Base-by-base conservation (phyloP, 2,329 filamentous ascomycete genomes). In the Colletotrichum euphorbiae region DNA sequence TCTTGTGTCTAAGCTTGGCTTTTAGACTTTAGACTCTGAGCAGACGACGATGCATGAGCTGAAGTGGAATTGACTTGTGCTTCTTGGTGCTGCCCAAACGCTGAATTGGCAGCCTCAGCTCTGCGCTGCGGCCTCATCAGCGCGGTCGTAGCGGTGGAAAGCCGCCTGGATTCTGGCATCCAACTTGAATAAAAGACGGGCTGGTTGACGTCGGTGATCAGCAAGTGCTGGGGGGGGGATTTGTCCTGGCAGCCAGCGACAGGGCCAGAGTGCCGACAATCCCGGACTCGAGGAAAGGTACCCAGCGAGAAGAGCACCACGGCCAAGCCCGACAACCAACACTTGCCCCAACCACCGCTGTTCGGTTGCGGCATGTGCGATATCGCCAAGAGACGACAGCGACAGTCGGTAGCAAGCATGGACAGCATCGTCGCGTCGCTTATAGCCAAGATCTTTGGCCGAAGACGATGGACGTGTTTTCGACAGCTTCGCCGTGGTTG, bases 171-270 rank as follows among this genome's bases (percentile, higher is more conserved):
- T n/a, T n/a, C n/a, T n/a, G n/a, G n/a, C n/a, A 62, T 38, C 24
- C 38, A n/a, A n/a, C 11, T 38, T 57, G 42, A 31, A 55, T 42
- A 50, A 61, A 45, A 51, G 12, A 28, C 33, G 67, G 63, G 63
- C 50, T 45, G 38, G 55, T 45, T 69, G 67, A 69, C 67, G 67
- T 69, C 62, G 67, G 17, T 67, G 56, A 67, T 69, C 67, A 57
- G 38, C 62, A 43, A 13, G 24, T 21, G 31, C 62, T 33, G 55
- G 62, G 65, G 50, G 52, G 48, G 24, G n/a, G n/a, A n/a, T n/a
- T n/a, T n/a, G n/a, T n/a, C 42, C 51, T 51, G 24, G 56, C 6
- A 45, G 42, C 15, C 48, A 57, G 42, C 43, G 28, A 57, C 55
- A 61, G 43, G 62, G 48, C 54, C 62, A 52, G n/a, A 38, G 48